Evolutionary conservation across 176 grass and related monocot genomes (phyloP).

Genomic region (Paspalum vaginatum): DNA sequence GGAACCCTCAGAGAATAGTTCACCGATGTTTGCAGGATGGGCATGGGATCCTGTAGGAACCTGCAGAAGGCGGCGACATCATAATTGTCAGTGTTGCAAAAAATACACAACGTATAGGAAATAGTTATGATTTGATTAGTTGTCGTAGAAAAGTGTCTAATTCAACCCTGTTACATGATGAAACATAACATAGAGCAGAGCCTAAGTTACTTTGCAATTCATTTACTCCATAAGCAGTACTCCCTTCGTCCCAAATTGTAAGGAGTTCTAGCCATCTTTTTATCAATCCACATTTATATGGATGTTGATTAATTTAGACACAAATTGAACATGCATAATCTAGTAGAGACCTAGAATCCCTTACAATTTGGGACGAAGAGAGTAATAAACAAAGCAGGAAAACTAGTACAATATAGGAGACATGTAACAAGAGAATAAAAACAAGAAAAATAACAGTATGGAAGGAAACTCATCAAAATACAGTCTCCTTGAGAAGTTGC

Average conservation of each 20-base stretch:
- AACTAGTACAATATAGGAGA: background rate
- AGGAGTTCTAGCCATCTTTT: too few species aligned
- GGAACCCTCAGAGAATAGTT: slow-evolving; percentile 92
- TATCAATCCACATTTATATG: too few species aligned
- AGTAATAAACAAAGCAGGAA: background rate
- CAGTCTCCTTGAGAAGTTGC: background rate
- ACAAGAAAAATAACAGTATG: background rate
- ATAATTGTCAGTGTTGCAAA: slow-evolving; percentile 26
- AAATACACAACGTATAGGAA: background rate
- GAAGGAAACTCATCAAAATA: slow-evolving; percentile 9
- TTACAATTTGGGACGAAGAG: too few species aligned
- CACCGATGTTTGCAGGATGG: slow-evolving; percentile 72
- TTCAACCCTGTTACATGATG: slow-evolving; percentile 22
- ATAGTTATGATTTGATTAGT: slow-evolving; percentile 1
- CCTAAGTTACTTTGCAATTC: background rate
- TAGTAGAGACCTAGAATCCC: too few species aligned
- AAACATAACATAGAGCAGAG: slow-evolving; percentile 30
- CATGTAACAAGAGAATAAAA: slow-evolving; percentile 1
- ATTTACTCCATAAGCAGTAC: background rate
- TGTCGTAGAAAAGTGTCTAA: slow-evolving; percentile 10
- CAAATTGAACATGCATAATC: too few species aligned
- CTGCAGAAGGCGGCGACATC: slow-evolving; percentile 33
- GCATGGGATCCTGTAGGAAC: slow-evolving; percentile 55
- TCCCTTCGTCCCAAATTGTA: too few species aligned
- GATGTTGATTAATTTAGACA: too few species aligned